phyloP scores from a whole-genome alignment of 306 rosid genomes.

The apple (Malus domestica) region ASM211411v1 NC_041795.1:35604501-35605000 shows the following conservation, averaged over 20 bases:
- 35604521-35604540: neutral
- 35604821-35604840: conserved; percentile 54
- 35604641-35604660: conserved; percentile 82
- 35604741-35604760: neutral
- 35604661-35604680: conserved; percentile 60
- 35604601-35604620: conserved; percentile 60
- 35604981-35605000: neutral
- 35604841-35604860: conserved; percentile 58
- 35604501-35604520: neutral
- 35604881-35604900: neutral
- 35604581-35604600: conserved; percentile 62
- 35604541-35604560: neutral
- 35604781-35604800: conserved; percentile 83
- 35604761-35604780: conserved; percentile 12
- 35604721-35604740: neutral
- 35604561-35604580: neutral
- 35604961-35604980: neutral
- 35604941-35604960: neutral
- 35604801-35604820: conserved; percentile 72
- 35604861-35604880: conserved; percentile 52
- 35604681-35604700: conserved; percentile 48
- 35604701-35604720: neutral
- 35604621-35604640: conserved; percentile 83
- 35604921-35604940: neutral
- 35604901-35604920: neutral